phyloP scores from a whole-genome alignment of 176 grass and related monocot genomes.

The Oryza punctata region DNA sequence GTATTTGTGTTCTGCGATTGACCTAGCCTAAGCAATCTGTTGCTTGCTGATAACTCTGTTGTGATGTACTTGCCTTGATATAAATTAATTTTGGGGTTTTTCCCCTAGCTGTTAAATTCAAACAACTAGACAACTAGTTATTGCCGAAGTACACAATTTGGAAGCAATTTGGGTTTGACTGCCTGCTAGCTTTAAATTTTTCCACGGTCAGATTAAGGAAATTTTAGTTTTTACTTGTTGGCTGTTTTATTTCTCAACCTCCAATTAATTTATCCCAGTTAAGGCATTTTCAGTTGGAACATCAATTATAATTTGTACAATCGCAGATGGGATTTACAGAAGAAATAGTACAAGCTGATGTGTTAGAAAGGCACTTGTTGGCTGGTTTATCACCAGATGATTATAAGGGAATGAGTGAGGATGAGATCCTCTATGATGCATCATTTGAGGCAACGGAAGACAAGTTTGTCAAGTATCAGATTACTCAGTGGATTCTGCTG shows the following conservation, averaged over 20 bases:
- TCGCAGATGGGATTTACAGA: conserved; percentile 59
- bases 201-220: neutral
- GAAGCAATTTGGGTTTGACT: neutral
- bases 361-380: conserved; percentile 58
- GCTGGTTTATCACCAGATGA: conserved; percentile 35
- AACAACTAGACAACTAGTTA: neutral
- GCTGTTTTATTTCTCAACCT: neutral
- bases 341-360: conserved; percentile 47
- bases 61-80: neutral
- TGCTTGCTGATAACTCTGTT: neutral
- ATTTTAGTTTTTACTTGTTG: neutral
- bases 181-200: neutral
- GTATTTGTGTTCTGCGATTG: neutral
- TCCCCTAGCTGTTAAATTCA: neutral
- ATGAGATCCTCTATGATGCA: conserved; percentile 53
- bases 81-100: neutral
- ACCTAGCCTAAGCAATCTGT: neutral
- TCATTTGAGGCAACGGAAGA: conserved; percentile 66
- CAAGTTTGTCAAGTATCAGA: conserved; percentile 62
- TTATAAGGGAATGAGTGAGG: conserved; percentile 31
- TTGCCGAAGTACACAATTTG: neutral
- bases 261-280: neutral
- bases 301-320: neutral
- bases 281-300: neutral
- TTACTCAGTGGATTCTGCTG: conserved; percentile 57